Percentiles rank a stretch among this genome's conserved stretches.
Conservation (phyloP, 345 rosid genomes). For the Psidium guajava region DNA sequence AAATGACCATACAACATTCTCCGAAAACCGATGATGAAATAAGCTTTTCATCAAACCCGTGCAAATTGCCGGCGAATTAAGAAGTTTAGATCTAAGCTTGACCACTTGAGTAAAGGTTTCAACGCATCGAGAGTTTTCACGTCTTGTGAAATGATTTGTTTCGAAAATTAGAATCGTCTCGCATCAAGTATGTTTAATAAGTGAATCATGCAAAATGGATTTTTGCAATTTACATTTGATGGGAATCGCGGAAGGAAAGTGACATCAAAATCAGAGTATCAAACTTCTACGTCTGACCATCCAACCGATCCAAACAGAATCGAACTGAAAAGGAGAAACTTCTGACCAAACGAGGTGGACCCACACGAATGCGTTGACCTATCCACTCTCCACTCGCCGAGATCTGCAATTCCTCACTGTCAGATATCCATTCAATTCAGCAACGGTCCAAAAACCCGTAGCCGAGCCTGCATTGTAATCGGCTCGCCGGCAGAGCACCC, state of each 20-base stretch:
- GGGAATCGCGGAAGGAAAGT: not conserved
- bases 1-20: not conserved
- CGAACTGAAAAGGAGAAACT: not conserved
- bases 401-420: not conserved
- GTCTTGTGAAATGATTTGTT: no score
- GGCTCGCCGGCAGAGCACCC: no score
- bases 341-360: not conserved
- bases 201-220: no score
- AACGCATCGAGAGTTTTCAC: no score
- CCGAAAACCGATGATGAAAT: not conserved
- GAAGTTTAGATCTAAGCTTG: not conserved
- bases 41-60: not conserved
- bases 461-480: not conserved
- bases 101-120: no score
- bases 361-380: not conserved
- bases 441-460: not conserved
- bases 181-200: no score
- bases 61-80: not conserved
- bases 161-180: no score
- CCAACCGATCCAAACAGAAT: not conserved
- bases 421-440: not conserved
- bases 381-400: not conserved
- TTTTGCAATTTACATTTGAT: not conserved
- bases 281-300: not conserved
- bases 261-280: not conserved